Evolutionary conservation across 2,329 filamentous ascomycete species (phyloP), one percentile per base, ranked within the genome.

Genomic region (Clonostachys byssicola): DNA sequence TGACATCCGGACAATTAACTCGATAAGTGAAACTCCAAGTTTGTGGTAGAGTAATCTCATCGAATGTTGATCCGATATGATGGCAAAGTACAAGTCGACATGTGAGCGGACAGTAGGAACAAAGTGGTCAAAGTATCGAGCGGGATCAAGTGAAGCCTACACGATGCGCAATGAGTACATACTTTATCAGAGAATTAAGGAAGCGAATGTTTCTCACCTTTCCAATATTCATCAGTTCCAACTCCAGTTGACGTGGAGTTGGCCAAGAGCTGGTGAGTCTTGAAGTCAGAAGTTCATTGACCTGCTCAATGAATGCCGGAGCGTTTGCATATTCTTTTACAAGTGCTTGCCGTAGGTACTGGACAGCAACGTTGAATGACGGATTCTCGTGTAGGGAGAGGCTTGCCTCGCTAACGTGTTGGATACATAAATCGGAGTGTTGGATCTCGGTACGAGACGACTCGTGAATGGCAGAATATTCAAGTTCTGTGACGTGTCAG

Each of bases 141-240:
- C 53, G 0, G 64, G 50, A 8, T 63, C 55, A 30, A 38, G 12
- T n/a, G 47, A 56, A 42, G 62, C 54, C 49, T 39, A 17, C 38
- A 34, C 16, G 40, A 13, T 45, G 13, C 23, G 18, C 6, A 6
- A 5, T 33, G 13, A 42, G 23, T 14, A 13, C 23, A 34, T 4
- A n/a, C 13, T 6, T 9, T 7, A 5, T 10, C 17, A 4, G 33
- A n/a, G n/a, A 49, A 7, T 12, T 12, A 10, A 1, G 23, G 33
- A 23, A 9, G 8, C 33, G 13, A 20, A 18, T 17, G 13, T 36
- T 12, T 18, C 66, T 56, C 55, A 78, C 76, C 67, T 73, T 78
- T 53, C 76, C 77, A 12, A 66, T 68, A 46, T 73, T 66, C 44
- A 80, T 65, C 5, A 80, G 55, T 48, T 78, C 74, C 16, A 81